Percentiles rank a stretch among this genome's conserved stretches.
phyloP scores from a whole-genome alignment of 176 grass and related monocot genomes.

The Echinochloa phyllopogon region DNA sequence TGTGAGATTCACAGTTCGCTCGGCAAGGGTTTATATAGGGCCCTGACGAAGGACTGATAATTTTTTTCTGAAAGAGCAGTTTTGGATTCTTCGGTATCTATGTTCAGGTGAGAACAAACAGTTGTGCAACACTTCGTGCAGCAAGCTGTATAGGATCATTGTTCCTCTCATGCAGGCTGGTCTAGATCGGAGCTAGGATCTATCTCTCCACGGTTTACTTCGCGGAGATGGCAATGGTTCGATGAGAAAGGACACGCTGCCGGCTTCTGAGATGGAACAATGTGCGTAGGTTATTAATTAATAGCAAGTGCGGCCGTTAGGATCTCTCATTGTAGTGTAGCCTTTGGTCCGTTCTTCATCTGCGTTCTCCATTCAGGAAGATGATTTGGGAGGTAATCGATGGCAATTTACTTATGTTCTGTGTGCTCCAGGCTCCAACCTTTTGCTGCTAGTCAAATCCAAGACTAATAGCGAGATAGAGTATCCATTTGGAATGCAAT shows the following conservation, averaged over 20 bases:
- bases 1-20: background rate
- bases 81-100: background rate
- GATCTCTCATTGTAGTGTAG: background rate
- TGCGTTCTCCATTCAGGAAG: background rate
- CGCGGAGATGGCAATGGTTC: background rate
- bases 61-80: background rate
- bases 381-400: constrained; percentile 22
- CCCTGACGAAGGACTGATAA: background rate
- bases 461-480: background rate
- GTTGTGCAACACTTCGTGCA: background rate
- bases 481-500: background rate
- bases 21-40: constrained; percentile 22
- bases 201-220: background rate
- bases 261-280: background rate
- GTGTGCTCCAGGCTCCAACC: background rate
- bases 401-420: constrained; percentile 1
- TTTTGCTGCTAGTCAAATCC: background rate
- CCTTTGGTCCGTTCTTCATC: background rate
- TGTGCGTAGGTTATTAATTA: background rate
- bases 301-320: background rate
- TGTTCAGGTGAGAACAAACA: background rate
- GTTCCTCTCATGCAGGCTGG: background rate
- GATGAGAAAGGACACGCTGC: background rate
- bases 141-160: background rate
- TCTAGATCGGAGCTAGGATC: background rate